phyloP scores from a whole-genome alignment of 345 rosid species.

The Eucalyptus dawsonii region DNA sequence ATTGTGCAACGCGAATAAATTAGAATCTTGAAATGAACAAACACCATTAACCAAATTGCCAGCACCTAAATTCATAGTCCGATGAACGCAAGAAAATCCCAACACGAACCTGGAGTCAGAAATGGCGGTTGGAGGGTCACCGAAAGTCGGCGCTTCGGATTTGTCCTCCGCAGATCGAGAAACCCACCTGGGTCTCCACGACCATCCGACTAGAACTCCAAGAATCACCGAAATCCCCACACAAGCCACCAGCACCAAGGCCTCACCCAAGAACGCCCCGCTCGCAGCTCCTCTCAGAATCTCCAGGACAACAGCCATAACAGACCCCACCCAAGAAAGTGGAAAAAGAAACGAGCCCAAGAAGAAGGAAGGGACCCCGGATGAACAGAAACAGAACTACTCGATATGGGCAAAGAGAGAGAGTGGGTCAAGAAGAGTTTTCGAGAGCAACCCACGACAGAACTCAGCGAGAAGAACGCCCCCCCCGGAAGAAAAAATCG shows the following conservation, averaged over 20 bases:
- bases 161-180: background rate
- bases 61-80: background rate
- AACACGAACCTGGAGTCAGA: constrained; percentile 33
- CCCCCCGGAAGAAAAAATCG: background rate
- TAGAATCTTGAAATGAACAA: background rate
- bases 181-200: constrained; percentile 70
- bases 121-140: constrained; percentile 4
- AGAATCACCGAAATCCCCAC: constrained; percentile 63
- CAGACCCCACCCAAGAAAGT: constrained; percentile 23
- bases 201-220: constrained; percentile 93
- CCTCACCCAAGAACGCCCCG: constrained; percentile 31
- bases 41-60: background rate
- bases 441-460: background rate
- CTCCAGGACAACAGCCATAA: constrained; percentile 24
- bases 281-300: constrained; percentile 22
- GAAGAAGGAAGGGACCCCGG: background rate
- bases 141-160: background rate
- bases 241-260: constrained; percentile 36
- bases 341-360: background rate
- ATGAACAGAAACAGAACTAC: background rate
- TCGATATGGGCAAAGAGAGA: background rate
- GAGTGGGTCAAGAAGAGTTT: background rate
- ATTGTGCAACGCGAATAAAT: background rate
- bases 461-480: background rate
- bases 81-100: background rate